These are phyloP conservation scores for Malus orientalis DNA, from an alignment of 306 rosid species.

Conservation along the genomic window DNA sequence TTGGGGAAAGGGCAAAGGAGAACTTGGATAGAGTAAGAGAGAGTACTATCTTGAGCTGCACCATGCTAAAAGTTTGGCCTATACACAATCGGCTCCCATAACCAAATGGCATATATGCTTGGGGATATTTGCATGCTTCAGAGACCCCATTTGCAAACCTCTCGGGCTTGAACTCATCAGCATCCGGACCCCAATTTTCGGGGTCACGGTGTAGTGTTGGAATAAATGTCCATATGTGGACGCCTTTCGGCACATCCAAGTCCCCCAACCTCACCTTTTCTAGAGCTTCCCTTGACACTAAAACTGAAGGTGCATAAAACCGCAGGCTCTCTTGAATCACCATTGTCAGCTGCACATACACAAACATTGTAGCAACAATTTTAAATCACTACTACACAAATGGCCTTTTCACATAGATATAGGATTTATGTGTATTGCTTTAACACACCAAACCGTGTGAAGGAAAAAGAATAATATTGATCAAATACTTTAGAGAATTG, in stretches of 20 bases:
- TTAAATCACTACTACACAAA: no score
- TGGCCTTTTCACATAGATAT: no score
- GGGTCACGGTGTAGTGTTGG: slow-evolving; percentile 6
- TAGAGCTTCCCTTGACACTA: background rate
- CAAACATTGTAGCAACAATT: background rate
- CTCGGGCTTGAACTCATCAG: slow-evolving; percentile 11
- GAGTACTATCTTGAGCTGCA: slow-evolving; percentile 5
- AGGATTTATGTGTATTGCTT: no score
- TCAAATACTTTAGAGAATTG: no score
- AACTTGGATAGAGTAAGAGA: background rate
- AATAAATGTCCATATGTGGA: background rate
- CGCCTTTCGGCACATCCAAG: background rate
- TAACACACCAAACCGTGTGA: no score
- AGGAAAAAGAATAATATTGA: no score
- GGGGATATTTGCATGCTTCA: slow-evolving; percentile 7
- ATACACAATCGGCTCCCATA: slow-evolving; percentile 2
- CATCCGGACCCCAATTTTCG: slow-evolving; percentile 6
- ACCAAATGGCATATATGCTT: slow-evolving; percentile 10
- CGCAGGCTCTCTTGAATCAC: background rate
- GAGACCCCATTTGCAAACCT: slow-evolving; percentile 10
- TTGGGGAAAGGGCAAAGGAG: slow-evolving; percentile 3
- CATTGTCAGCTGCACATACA: background rate
- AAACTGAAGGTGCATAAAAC: background rate
- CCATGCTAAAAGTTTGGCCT: slow-evolving; percentile 3
- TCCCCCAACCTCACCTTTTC: background rate